These are phyloP conservation scores for Macrophomina phaseolina DNA, from an alignment of 2,329 filamentous ascomycete species.

Conservation along the genomic window DNA sequence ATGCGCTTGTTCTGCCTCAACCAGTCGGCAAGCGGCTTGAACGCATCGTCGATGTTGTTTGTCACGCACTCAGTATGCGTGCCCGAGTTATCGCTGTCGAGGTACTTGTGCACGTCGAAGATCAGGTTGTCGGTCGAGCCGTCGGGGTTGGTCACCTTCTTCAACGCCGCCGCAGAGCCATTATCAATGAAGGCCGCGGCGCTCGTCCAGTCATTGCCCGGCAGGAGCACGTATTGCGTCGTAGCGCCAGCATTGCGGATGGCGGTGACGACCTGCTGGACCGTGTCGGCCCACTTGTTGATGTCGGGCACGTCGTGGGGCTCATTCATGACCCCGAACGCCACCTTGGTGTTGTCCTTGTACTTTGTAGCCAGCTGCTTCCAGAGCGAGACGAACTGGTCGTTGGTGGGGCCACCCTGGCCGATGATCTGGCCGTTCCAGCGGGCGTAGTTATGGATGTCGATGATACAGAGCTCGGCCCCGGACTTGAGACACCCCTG, in stretches of 20 bases:
- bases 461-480: constrained; percentile 63
- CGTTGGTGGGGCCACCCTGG: constrained; percentile 67
- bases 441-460: constrained; percentile 57
- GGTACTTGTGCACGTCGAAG: constrained; percentile 52
- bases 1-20: constrained; percentile 44
- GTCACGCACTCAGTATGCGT: constrained; percentile 42
- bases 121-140: constrained; percentile 61
- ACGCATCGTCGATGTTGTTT: constrained; percentile 42
- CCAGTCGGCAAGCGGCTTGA: constrained; percentile 45
- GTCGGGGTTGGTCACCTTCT: constrained; percentile 64
- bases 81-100: constrained; percentile 48
- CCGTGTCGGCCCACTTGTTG: constrained; percentile 62
- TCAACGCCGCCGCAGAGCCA: constrained; percentile 52
- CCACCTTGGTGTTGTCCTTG: constrained; percentile 57
- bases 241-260: constrained; percentile 70
- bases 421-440: constrained; percentile 69
- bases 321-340: constrained; percentile 73
- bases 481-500: constrained; percentile 63
- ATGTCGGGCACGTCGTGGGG: constrained; percentile 65
- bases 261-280: constrained; percentile 68
- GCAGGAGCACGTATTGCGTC: constrained; percentile 67
- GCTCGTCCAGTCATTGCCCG: constrained; percentile 64
- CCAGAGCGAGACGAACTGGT: constrained; percentile 66
- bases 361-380: constrained; percentile 62
- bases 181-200: constrained; percentile 36